A percentile compares a stretch with the other conserved stretches of the same genome.
These are phyloP conservation scores for Penicillium sp. DNA, from an alignment of 2,329 filamentous ascomycete genomes.

Conservation along the genomic window DNA sequence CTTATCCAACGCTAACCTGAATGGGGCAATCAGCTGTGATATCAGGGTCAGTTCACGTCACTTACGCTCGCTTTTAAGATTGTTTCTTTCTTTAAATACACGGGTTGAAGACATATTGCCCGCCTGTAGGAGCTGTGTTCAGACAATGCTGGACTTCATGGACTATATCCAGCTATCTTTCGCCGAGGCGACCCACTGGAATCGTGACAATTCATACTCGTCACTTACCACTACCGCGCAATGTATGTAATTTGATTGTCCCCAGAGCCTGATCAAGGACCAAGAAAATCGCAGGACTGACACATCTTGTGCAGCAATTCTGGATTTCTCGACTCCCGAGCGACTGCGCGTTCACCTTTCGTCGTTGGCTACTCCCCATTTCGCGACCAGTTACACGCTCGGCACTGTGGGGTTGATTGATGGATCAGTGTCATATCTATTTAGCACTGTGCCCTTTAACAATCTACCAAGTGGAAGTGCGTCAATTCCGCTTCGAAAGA, in stretches of 20 bases:
- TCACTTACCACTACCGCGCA: conserved; percentile 79
- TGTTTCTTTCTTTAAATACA: background rate
- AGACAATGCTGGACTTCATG: conserved; percentile 90
- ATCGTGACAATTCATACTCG: conserved; percentile 87
- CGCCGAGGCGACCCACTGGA: conserved; percentile 82
- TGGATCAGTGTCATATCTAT: conserved; percentile 95
- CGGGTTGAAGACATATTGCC: background rate
- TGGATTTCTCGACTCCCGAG: conserved; percentile 83
- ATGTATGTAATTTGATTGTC: conserved; percentile 50
- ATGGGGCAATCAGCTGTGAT: conserved; percentile 35
- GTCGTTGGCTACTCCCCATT: conserved; percentile 86
- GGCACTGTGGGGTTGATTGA: conserved; percentile 88
- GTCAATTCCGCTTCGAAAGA: conserved; percentile 69
- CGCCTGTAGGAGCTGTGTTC: background rate
- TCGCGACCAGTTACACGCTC: conserved; percentile 90
- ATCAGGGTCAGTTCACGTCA: background rate
- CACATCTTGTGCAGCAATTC: conserved; percentile 59
- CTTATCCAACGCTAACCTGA: conserved; percentile 40
- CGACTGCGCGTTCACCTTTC: conserved; percentile 85
- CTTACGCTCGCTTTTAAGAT: background rate
- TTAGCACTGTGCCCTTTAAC: conserved; percentile 77
- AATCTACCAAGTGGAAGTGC: conserved; percentile 67
- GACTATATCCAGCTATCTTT: conserved; percentile 93
- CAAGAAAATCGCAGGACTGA: background rate
- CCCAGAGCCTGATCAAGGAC: background rate